Base-by-base conservation (phyloP, 116 monocot species). In the Trichopus zeylanicus region DNA sequence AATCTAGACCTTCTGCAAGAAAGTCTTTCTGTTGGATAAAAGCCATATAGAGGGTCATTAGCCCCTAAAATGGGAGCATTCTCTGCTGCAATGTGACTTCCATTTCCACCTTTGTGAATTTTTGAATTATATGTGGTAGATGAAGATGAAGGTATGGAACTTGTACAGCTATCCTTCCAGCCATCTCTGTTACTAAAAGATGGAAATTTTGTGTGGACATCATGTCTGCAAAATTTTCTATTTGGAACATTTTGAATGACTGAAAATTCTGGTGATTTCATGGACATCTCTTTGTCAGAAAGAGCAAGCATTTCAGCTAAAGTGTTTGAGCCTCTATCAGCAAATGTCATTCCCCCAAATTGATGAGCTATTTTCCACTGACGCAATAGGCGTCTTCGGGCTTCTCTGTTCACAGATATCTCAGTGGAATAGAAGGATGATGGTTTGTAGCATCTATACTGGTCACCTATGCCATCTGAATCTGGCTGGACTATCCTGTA, bases 271-370 rank as follows among this genome's bases (percentile, higher is more conserved):
- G 23, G 26, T 46, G 26, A 29, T 6, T 23, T 55, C 29, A 19
- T 61, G 29, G 55, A 46, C 25, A 28, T 63, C 26, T 92, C 81
- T 51, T 55, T 89, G 32, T 89, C 83, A 34, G 83, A 75, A 31
- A 76, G 52, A 25, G 86, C 73, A 61, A 89, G 76, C 86, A 94
- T 91, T 57, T 91, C 91, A 33, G 67, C 75, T 27, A 98, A 77
- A 29, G 91, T 98, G 46, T 38, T 75, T 25, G 73, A 70, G 39
- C 59, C 67, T 58, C 60, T 53, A 19, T 7, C 63, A 31, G 38
- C 31, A 63, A 34, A 29, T 63, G 46, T 64, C 18, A 75, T 38
- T 28, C 60, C 75, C 10, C 77, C 70, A 70, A 29, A 71, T 7
- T 28, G 69, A 35, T 75, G 66, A 26, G 77, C 60, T 48, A 58